These are phyloP conservation scores for Boletus pseudopeckii DNA, from an alignment of 768 basidiomycete genomes.

Conservation along the genomic window DNA sequence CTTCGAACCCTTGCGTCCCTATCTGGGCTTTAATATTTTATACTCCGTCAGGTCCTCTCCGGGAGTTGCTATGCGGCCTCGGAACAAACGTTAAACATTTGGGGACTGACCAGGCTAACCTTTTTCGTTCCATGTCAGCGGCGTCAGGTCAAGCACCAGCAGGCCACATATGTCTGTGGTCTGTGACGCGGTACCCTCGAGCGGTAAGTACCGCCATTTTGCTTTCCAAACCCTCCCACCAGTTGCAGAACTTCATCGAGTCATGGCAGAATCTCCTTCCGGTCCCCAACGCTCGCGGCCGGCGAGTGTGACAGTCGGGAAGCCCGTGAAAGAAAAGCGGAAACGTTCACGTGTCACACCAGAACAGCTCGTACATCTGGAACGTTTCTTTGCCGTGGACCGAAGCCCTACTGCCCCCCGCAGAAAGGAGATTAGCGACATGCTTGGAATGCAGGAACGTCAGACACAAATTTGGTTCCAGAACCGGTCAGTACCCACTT, in stretches of 20 bases:
- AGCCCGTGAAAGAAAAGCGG: constrained; percentile 52
- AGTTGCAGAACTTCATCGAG: constrained; percentile 16
- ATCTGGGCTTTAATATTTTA: constrained; percentile 7
- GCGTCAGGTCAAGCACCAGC: constrained; percentile 21
- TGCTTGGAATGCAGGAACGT: constrained; percentile 79
- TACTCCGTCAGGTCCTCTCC: constrained; percentile 21
- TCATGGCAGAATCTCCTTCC: constrained; percentile 32
- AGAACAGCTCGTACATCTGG: constrained; percentile 74
- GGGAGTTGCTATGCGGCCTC: constrained; percentile 33
- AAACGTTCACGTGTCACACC: constrained; percentile 79
- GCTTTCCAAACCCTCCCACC: constrained; percentile 28
- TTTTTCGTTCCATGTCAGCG: constrained; percentile 32
- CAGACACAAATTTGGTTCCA: constrained; percentile 92
- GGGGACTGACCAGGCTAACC: constrained; percentile 14
- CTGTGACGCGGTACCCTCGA: constrained; percentile 18
- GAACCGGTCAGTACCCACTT: constrained; percentile 48
- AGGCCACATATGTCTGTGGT: constrained; percentile 27
- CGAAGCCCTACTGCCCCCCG: constrained; percentile 69
- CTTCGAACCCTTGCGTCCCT: not conserved
- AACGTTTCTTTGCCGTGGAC: constrained; percentile 64
- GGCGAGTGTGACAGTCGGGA: constrained; percentile 21
- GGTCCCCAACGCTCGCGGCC: constrained; percentile 36
- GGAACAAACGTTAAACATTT: constrained; percentile 23
- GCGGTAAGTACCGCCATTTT: constrained; percentile 26
- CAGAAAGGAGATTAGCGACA: constrained; percentile 68